Base-by-base conservation (phyloP, 208 protist genomes). In the Baffinella frigidus region DNA sequence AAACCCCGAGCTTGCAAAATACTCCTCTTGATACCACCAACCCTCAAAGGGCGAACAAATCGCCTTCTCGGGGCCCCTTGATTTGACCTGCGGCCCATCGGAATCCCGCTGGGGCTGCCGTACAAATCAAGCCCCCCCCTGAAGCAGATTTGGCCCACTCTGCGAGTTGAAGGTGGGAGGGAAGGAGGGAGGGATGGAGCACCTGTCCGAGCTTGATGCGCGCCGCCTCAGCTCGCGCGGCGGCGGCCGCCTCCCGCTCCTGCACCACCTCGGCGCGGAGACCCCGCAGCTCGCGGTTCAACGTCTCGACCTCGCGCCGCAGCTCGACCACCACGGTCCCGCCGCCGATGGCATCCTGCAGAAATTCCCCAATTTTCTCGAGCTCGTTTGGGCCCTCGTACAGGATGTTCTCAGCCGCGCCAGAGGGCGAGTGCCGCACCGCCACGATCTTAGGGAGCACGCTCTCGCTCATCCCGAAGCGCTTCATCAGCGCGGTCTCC, bases 321-420 rank as follows among this genome's bases (percentile, higher is more conserved):
- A 90, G 83, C 56, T 90, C 83, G 5, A 90, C 24, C 35, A 72
- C 33, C 9, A 17, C 39, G 3, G 14, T 11, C 7, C 83, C 83
- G 36, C 83, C 83, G n/a, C 72, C 44, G 3, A 36, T 33, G n/a
- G 83, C 33, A 36, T 90, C 83, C 5, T 72, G 17, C 44, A 90
- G 17, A 39, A 90, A 90, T 3, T 89, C 83, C 2, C n/a, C 36
- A 30, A 90, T 90, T 11, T 90, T 11, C 36, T 90, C 83, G 61
- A 90, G 72, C 27, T 67, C 61, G 61, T 10, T 90, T 38, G 83
- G 83, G 5, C 83, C 83, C 30, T 90, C 83, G 43, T 90, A 90
- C 20, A 72, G 17, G 48, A 90, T 10, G 0, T 10, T 67, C n/a
- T 90, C 36, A 10, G 33, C 14, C 73, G 20, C 41, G 14, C 45